Evolutionary conservation across 2,329 filamentous ascomycete genomes (phyloP), one percentile per base, ranked within the genome.

Genomic region (Nannizzia gypsea): DNA sequence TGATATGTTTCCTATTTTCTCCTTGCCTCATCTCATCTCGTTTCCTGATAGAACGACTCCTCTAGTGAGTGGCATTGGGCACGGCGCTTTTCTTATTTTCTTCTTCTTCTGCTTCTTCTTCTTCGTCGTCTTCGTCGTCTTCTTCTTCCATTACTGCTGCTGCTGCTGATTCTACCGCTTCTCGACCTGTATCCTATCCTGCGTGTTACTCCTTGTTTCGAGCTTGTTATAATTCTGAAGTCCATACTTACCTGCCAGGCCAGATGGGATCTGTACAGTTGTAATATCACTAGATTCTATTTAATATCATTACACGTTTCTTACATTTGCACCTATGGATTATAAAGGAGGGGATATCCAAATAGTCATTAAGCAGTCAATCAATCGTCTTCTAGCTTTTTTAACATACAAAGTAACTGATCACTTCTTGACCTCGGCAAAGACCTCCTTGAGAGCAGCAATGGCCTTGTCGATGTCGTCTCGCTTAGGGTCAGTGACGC

Each of bases 391-490:
- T 24, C 13, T 36, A 36, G 31, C 9, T 13, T 36, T 13, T 36
- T 36, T 36, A 36, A 11, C 31, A 36, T 36, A 36, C 31, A 36
- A n/a, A 36, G 31, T 36, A 36, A 13, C 13, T 36, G 31, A 36
- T 63, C 82, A 80, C 68, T 84, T 82, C 58, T 90, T 89, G 60
- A 84, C 86, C 74, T 95, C 91, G 1, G 78, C 72, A 64, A 97
- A 76, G 6, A 86, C 84, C 60, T 85, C 83, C 76, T 87, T 85
- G 66, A 99, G 75, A 50, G 89, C 88, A 66, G 84, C 79, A 63
- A 97, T 80, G 1, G 92, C 93, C 68, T 87, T 88, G 64, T 95
- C 88, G 67, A 97, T 84, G 71, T 99, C 90, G 58, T 81, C 81
- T 64, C 91, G 82, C 63, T 83, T 83, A 28, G 89, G 82, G 70